Percentiles rank a stretch among this genome's conserved stretches.
Evolutionary conservation across 2,329 filamentous ascomycete species (phyloP).

Genomic region (Trichoderma brevicompactum): DNA sequence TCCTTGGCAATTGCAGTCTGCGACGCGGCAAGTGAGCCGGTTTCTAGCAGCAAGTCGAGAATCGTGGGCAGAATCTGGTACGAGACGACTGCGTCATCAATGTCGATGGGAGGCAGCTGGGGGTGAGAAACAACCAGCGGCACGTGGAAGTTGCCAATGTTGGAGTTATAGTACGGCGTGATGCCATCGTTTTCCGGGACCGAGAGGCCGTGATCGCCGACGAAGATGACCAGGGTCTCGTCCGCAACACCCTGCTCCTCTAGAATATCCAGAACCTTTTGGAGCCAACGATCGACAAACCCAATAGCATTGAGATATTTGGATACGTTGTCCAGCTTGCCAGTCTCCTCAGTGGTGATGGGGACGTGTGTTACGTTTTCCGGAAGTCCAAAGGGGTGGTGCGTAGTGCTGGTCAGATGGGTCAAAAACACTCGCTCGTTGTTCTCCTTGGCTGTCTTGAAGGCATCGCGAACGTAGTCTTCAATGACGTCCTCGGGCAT

Average conservation of each 20-base stretch:
- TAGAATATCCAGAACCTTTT: slow-evolving; percentile 38
- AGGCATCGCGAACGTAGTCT: slow-evolving; percentile 42
- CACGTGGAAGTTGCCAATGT: slow-evolving; percentile 42
- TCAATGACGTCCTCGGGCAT: slow-evolving; percentile 41
- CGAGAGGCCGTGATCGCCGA: slow-evolving; percentile 42
- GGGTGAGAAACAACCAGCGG: slow-evolving; percentile 42
- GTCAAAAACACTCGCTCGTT: slow-evolving; percentile 42
- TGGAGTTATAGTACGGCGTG: slow-evolving; percentile 41
- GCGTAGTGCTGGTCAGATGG: slow-evolving; percentile 42
- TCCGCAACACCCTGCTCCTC: slow-evolving; percentile 41
- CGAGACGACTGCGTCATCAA: slow-evolving; percentile 40
- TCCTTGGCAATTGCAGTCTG: slow-evolving; percentile 31
- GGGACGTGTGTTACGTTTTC: slow-evolving; percentile 31
- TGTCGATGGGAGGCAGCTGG: slow-evolving; percentile 39
- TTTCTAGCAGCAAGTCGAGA: slow-evolving; percentile 42
- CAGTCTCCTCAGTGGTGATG: slow-evolving; percentile 27
- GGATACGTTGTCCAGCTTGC: slow-evolving; percentile 38
- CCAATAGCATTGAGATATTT: slow-evolving; percentile 41
- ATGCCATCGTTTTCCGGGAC: slow-evolving; percentile 40
- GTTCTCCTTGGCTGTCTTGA: slow-evolving; percentile 37
- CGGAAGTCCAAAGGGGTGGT: slow-evolving; percentile 41
- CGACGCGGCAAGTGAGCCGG: slow-evolving; percentile 35
- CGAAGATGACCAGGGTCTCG: slow-evolving; percentile 40
- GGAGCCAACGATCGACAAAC: slow-evolving; percentile 41
- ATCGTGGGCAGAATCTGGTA: slow-evolving; percentile 42